phyloP scores from a whole-genome alignment of 352 stramenopile species.

The Phytophthora litchii region DNA sequence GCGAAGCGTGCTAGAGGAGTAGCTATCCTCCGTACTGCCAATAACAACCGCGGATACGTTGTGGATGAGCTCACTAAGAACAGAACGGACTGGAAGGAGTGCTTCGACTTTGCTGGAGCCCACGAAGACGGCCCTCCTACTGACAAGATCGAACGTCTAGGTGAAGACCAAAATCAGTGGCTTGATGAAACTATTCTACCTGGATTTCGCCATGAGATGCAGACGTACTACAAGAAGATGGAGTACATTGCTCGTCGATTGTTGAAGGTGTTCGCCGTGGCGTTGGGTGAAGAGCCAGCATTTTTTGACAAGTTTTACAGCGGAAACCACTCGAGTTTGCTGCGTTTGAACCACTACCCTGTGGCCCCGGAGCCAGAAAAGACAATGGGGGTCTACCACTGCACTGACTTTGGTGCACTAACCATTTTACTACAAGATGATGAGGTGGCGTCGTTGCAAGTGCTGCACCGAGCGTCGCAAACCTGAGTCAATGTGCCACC shows the following conservation, averaged over 20 bases:
- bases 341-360: slow-evolving; percentile 93
- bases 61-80: slow-evolving; percentile 95
- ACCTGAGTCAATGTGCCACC: slow-evolving; percentile 48
- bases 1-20: too few species aligned
- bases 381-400: slow-evolving; percentile 58
- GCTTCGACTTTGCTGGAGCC: slow-evolving; percentile 61
- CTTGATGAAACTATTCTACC: slow-evolving; percentile 43
- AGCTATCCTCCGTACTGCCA: slow-evolving; percentile 63
- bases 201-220: slow-evolving; percentile 57
- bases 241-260: slow-evolving; percentile 53
- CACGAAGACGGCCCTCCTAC: slow-evolving; percentile 42
- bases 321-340: slow-evolving; percentile 76
- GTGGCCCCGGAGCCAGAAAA: slow-evolving; percentile 42
- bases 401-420: slow-evolving; percentile 54
- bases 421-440: slow-evolving; percentile 62
- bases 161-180: slow-evolving; percentile 90
- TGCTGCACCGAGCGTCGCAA: slow-evolving; percentile 47
- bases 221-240: slow-evolving; percentile 47
- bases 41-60: slow-evolving; percentile 92
- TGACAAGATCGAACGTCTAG: slow-evolving; percentile 67
- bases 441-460: slow-evolving; percentile 51
- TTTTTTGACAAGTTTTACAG: slow-evolving; percentile 67
- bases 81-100: slow-evolving; percentile 93
- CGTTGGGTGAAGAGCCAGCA: slow-evolving; percentile 44
- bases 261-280: slow-evolving; percentile 57